Evolutionary conservation across 2,329 filamentous ascomycete species (phyloP).

Genomic region (Geosmithia morbida): DNA sequence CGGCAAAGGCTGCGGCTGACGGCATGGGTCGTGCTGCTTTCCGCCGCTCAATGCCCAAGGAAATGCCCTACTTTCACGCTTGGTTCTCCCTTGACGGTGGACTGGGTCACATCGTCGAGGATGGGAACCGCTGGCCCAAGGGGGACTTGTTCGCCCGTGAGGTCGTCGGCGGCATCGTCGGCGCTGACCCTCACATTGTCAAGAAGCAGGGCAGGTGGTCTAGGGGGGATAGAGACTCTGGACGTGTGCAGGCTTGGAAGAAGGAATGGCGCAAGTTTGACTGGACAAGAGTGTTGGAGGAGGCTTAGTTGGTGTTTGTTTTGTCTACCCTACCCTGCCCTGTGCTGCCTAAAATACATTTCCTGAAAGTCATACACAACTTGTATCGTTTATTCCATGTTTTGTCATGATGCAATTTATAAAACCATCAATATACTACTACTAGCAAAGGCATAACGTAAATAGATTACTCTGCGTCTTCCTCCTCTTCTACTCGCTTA

Average conservation of each 20-base stretch:
- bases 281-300: constrained; percentile 50
- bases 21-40: constrained; percentile 73
- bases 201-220: constrained; percentile 85
- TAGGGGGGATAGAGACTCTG: constrained; percentile 44
- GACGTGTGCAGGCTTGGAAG: constrained; percentile 62
- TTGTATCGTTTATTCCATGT: neutral
- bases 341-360: no score
- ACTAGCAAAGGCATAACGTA: neutral
- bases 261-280: constrained; percentile 88
- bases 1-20: constrained; percentile 45
- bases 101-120: constrained; percentile 83
- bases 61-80: constrained; percentile 97
- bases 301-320: neutral
- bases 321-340: neutral
- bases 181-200: constrained; percentile 65
- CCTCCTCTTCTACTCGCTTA: neutral
- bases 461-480: neutral
- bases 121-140: constrained; percentile 69
- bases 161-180: constrained; percentile 83
- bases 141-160: constrained; percentile 90
- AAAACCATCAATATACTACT: neutral
- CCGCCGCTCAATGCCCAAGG: constrained; percentile 68
- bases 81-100: constrained; percentile 93
- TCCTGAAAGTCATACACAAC: neutral
- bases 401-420: no score